Evolutionary conservation across 768 basidiomycete species (phyloP), one percentile per base, ranked within the genome.

Genomic region (Phanerochaete sordida): DNA sequence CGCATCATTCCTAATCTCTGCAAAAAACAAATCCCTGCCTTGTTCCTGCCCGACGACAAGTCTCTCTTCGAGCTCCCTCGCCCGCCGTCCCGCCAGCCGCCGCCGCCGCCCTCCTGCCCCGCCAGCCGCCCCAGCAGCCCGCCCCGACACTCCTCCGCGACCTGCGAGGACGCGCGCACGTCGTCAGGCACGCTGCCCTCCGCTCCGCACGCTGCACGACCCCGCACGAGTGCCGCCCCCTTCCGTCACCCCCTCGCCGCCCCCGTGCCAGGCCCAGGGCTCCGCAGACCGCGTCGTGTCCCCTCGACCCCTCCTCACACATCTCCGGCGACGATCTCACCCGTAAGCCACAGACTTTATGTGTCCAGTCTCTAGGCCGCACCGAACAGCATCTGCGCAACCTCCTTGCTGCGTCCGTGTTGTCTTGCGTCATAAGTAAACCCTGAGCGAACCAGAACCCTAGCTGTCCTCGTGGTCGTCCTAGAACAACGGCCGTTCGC

Each of bases 91-190:
- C 50, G 47, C 24, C 21, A n/a, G n/a, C 47, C 21, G 13, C 50
- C 50, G 30, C 28, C 12, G 19, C 28, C 23, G 30, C 56, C 60
- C 21, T 19, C 21, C 43, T 59, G 16, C 45, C 64, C 46, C 60
- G 77, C 77, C 37, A 43, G 49, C 52, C 43, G 52, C 63, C 60
- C 77, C 78, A 66, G 63, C 75, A 59, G 69, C 74, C 57, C 62
- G 77, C 58, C 79, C 80, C 69, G 68, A 76, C 58, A 70, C 73
- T 48, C 71, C 81, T n/a, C n/a, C n/a, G n/a, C n/a, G n/a, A n/a
- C n/a, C n/a, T n/a, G n/a, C n/a, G n/a, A n/a, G n/a, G n/a, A n/a
- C n/a, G n/a, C n/a, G 54, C 37, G 33, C 33, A 23, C 51, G 19
- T 59, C 60, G 50, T 31, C 60, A 12, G 12, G 50, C 26, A 46